phyloP scores from a whole-genome alignment of 228 moss, liverwort and hornwort species.

The Sphagnum fallax region DNA sequence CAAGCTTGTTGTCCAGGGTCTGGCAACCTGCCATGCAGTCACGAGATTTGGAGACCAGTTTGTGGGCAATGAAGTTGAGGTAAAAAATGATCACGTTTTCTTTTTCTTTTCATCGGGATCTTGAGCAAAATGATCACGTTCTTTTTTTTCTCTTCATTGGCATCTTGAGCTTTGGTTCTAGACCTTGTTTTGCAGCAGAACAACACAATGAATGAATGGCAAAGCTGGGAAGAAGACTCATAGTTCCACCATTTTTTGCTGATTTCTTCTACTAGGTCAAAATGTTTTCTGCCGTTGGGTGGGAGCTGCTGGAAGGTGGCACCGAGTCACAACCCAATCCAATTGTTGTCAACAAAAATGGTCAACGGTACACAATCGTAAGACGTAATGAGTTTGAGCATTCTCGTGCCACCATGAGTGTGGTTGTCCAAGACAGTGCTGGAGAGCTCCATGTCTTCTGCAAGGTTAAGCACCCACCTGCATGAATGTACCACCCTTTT shows the following conservation, averaged over 20 bases:
- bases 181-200: too few species aligned
- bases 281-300: constrained; percentile 59
- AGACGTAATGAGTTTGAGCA: constrained; percentile 61
- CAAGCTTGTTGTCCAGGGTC: constrained; percentile 38
- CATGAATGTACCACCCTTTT: neutral
- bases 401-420: constrained; percentile 63
- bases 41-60: constrained; percentile 54
- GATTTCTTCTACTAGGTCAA: constrained; percentile 25
- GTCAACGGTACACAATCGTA: constrained; percentile 30
- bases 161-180: too few species aligned
- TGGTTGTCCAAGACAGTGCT: constrained; percentile 37
- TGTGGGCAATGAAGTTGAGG: constrained; percentile 86
- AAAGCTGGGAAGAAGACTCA: neutral
- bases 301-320: constrained; percentile 35
- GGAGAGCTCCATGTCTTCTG: constrained; percentile 59
- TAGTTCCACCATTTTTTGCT: too few species aligned
- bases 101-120: too few species aligned
- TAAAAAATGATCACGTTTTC: constrained; percentile 4
- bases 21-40: constrained; percentile 78
- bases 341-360: constrained; percentile 21
- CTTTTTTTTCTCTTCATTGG: too few species aligned
- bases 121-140: too few species aligned
- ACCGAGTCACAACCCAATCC: constrained; percentile 22
- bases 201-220: neutral
- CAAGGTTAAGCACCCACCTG: constrained; percentile 24